Base-by-base conservation (phyloP, 1,139 yeast genomes). In the Yamadazyma dushanensis region DNA sequence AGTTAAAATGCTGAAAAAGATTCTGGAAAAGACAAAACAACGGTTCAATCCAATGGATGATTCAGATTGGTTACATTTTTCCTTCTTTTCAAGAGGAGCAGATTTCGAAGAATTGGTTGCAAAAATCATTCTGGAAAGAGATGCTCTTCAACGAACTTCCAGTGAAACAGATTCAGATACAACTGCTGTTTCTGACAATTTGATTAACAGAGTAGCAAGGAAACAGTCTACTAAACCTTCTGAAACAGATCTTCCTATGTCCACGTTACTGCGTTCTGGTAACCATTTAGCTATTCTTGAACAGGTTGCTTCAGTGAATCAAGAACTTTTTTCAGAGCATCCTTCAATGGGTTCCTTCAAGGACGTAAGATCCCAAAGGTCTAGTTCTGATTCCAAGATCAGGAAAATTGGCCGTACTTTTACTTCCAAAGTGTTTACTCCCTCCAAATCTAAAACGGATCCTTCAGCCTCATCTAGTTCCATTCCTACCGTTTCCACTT, bases 21-120 rank as follows among this genome's bases (percentile, higher is more conserved):
- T 25, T 6, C 27, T 25, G 27, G 27, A 25, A 25, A 25, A 25
- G 27, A 25, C 18, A 5, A 25, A 25, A 8, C 26, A 11, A 16
- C 15, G 16, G 5, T 13, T 24, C 15, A 11, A 24, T 16, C 16
- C 26, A 8, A 7, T 14, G 10, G 27, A 18, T 8, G 82, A 81
- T 0, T 50, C 78, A 33, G 90, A 85, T 49, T 86, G 81, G 35
- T 77, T 83, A 44, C 78, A 76, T 40, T 74, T 89, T 46, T 75
- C 86, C 47, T 83, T 87, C 47, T 82, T 87, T 51, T 63, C 49
- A 14, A 52, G 50, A 16, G 66, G 68, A 3, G 46, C 52, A 3
- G 54, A 50, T 4, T 63, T 67, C 36, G 51, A 53, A 30, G 47
- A 54, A 2, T 38, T 45, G 1, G 50, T 67, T 32, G 50, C 48